phyloP scores from a whole-genome alignment of 75 land plant species.

The Picea glauca region DNA sequence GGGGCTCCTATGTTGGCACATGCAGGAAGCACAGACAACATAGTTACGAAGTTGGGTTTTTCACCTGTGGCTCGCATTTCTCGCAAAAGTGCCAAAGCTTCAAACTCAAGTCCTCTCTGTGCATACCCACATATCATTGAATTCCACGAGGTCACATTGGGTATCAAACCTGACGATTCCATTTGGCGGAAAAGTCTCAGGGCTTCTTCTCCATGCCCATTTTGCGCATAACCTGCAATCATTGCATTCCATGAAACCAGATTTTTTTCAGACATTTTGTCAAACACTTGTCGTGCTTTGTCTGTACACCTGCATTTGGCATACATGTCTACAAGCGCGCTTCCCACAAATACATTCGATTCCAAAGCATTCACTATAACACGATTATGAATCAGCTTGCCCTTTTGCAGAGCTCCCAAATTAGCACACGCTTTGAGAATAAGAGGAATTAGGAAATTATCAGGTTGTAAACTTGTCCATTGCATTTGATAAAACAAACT shows the following conservation, averaged over 20 bases:
- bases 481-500: background rate
- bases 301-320: background rate
- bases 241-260: constrained; percentile 48
- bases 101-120: constrained; percentile 33
- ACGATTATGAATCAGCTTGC: constrained; percentile 21
- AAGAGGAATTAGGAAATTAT: background rate
- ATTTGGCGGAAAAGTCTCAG: constrained; percentile 31
- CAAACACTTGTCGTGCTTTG: constrained; percentile 16
- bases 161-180: constrained; percentile 23
- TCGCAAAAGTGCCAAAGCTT: constrained; percentile 40
- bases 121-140: constrained; percentile 54
- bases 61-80: constrained; percentile 44
- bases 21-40: constrained; percentile 50
- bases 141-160: constrained; percentile 49
- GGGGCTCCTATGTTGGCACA: constrained; percentile 19
- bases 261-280: constrained; percentile 30
- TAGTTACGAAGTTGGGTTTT: constrained; percentile 60
- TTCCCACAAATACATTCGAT: constrained; percentile 35
- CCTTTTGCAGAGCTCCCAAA: background rate
- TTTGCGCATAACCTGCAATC: constrained; percentile 24
- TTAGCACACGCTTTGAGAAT: constrained; percentile 1
- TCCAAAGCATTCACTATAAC: constrained; percentile 15
- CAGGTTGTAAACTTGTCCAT: background rate
- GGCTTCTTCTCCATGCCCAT: constrained; percentile 22
- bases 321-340: constrained; percentile 38